Conservation (phyloP, 495 filamentous ascomycete genomes). For the Xylaria longipes region DNA sequence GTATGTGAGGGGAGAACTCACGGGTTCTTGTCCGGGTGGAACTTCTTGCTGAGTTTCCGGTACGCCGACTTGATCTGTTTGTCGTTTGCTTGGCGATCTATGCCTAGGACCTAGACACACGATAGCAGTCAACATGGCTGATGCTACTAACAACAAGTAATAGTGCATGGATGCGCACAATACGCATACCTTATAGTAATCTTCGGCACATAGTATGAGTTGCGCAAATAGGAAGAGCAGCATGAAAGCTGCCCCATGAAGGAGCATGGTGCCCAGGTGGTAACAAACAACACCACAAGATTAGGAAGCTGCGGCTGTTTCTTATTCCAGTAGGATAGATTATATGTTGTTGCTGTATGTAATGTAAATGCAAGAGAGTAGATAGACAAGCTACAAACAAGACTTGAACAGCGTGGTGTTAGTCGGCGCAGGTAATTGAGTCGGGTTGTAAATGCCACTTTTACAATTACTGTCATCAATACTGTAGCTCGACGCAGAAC, state of each 20-base stretch:
- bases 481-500: not conserved
- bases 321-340: not conserved
- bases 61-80: conserved; percentile 97
- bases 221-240: conserved; percentile 55
- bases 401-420: not conserved
- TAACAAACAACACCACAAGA: not conserved
- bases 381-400: not conserved
- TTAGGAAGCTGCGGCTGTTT: not conserved
- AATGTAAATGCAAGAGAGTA: not conserved
- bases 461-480: not conserved
- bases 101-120: conserved; percentile 69
- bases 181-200: conserved; percentile 83
- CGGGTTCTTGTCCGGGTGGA: conserved; percentile 99
- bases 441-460: conserved; percentile 8
- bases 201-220: conserved; percentile 61
- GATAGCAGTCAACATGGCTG: conserved; percentile 5
- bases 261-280: conserved; percentile 50
- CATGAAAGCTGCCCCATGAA: conserved; percentile 47
- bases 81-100: conserved; percentile 82
- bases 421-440: not conserved
- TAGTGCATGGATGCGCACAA: not conserved
- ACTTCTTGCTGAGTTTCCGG: conserved; percentile 90
- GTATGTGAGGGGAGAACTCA: conserved; percentile 52
- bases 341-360: not conserved
- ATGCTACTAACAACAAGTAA: conserved; percentile 6